phyloP scores from a whole-genome alignment of 2,329 filamentous ascomycete species.

The Cytospora leucostoma region DNA sequence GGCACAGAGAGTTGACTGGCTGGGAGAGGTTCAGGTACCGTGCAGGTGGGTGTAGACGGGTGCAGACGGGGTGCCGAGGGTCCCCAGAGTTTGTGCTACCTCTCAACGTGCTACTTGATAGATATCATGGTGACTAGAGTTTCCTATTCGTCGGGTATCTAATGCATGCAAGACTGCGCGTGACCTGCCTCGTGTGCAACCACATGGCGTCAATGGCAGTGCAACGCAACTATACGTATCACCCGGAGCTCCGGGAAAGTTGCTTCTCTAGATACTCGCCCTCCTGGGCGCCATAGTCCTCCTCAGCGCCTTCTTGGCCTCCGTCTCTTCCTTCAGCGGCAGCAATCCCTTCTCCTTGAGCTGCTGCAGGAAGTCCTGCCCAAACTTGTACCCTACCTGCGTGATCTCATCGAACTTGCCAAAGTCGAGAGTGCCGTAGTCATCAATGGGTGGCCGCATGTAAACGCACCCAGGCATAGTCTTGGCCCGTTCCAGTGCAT shows the following conservation, averaged over 20 bases:
- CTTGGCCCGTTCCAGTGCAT: constrained; percentile 92
- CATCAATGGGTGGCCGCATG: constrained; percentile 92
- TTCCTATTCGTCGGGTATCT: neutral
- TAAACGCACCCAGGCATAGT: constrained; percentile 88
- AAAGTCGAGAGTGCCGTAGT: constrained; percentile 93
- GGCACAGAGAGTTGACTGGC: neutral
- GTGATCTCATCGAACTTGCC: constrained; percentile 98
- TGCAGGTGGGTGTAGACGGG: neutral
- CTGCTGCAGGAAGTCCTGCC: constrained; percentile 74
- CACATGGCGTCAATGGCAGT: constrained; percentile 18
- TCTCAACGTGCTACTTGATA: neutral
- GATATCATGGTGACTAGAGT: too few species aligned
- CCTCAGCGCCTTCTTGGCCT: constrained; percentile 74
- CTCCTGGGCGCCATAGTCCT: constrained; percentile 78
- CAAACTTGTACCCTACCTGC: constrained; percentile 82
- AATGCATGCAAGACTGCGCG: neutral
- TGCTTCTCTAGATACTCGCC: constrained; percentile 66
- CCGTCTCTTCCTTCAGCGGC: constrained; percentile 68
- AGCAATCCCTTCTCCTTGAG: constrained; percentile 79
- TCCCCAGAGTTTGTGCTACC: neutral
- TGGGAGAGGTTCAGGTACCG: neutral
- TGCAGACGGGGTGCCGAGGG: constrained; percentile 1
- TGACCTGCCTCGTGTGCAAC: constrained; percentile 21
- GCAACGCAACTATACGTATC: neutral
- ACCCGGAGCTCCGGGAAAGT: neutral